Conservation (phyloP, 2,329 filamentous ascomycete species). For the Cladosporium austrohemisphaericum region DNA sequence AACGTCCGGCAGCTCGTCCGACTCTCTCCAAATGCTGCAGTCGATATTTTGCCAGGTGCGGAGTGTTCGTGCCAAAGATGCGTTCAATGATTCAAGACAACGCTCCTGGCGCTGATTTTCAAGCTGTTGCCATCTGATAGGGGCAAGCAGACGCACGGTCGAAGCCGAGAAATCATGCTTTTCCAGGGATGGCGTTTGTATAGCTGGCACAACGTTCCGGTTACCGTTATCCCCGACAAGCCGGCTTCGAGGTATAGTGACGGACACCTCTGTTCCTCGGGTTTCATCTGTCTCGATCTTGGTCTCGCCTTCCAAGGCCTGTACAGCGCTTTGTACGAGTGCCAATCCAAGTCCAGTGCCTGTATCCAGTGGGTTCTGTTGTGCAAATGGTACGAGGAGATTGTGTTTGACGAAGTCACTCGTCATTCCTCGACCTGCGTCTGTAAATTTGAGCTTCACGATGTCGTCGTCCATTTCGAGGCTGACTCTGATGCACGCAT, state of each 20-base stretch:
- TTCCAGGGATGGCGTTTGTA: too few relatives aligned
- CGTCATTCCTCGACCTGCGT: constrained; percentile 62
- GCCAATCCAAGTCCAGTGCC: constrained; percentile 62
- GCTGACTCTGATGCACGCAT: constrained; percentile 36
- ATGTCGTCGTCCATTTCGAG: constrained; percentile 26
- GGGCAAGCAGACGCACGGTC: constrained; percentile 7
- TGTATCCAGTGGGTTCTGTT: constrained; percentile 56
- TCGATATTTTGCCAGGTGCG: constrained; percentile 2
- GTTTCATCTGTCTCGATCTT: constrained; percentile 18
- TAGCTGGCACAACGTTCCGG: too few relatives aligned
- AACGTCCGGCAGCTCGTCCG: background rate
- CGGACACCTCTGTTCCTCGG: constrained; percentile 17
- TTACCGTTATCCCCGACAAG: background rate
- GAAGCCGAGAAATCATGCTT: constrained; percentile 22
- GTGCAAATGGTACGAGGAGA: constrained; percentile 59
- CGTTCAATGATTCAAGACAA: constrained; percentile 3
- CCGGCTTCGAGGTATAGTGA: constrained; percentile 6
- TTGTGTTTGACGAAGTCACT: constrained; percentile 57
- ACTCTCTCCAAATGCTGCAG: background rate
- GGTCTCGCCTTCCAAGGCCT: constrained; percentile 55
- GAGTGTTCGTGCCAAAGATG: constrained; percentile 13
- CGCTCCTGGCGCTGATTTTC: constrained; percentile 9
- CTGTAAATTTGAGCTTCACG: constrained; percentile 42
- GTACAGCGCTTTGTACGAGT: constrained; percentile 56
- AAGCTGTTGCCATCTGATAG: background rate